Evolutionary conservation across 1,284 basidiomycete species (phyloP), one percentile per base, ranked within the genome.

Genomic region (Rhodotorula sp.): DNA sequence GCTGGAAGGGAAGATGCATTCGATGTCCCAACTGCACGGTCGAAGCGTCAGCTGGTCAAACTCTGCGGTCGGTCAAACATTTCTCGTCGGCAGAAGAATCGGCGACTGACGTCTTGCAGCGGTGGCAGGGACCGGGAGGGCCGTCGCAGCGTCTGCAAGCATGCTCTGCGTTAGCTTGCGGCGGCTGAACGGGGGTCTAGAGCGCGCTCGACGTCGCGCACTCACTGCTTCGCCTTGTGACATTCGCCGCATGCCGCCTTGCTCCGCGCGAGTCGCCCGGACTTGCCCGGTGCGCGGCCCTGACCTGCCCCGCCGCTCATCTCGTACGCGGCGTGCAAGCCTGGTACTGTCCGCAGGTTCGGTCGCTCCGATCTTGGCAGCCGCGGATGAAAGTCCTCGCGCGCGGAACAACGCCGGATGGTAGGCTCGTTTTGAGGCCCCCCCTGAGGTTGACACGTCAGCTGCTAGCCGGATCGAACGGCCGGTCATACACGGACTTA

Each of bases 71-170:
- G 34, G 5, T 34, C 34, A 34, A 34, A 34, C 34, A 34, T 34
- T 34, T 34, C 34, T 34, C 34, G 34, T 34, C 34, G 34, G 34
- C 34, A n/a, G 15, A 29, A 29, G 2, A 14, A 16, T 43, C 26
- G 8, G 20, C n/a, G 15, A 67, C 67, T 57, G 31, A 76, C 75
- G 70, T 71, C 21, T 43, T 54, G 54, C 75, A 76, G 29, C 73
- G 68, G 43, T 74, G 72, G 43, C 75, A 76, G 7, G 75, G 75
- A 3, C 75, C 70, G 5, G 72, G 68, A 7, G 70, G 72, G 1
- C 73, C 75, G 26, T 74, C 72, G 56, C 72, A 76, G 47, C 72
- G 75, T 51, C 72, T 76, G 63, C 21, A 23, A 20, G 10, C 7
- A 7, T 2, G 16, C 21, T n/a, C 49, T 16, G 5, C 3, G 14